phyloP scores from a whole-genome alignment of 352 stramenopile species.

The Pythium vanterpoolii region DNA sequence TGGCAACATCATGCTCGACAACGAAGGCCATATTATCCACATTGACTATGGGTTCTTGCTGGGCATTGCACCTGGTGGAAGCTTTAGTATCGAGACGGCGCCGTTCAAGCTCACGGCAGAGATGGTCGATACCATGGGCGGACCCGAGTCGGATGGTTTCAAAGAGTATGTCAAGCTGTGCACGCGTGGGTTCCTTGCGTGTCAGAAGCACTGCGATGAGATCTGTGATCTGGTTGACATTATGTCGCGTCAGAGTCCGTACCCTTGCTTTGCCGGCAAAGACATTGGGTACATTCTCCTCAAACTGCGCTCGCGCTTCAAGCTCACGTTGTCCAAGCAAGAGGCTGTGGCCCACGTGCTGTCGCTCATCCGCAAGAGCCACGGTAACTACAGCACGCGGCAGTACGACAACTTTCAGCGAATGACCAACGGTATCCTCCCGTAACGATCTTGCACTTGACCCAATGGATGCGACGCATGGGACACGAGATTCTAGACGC shows the following conservation, averaged over 20 bases:
- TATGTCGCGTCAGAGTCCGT: constrained; percentile 94
- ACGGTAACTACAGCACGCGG: constrained; percentile 91
- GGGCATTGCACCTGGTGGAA: constrained; percentile 97
- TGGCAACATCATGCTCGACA: constrained; percentile 99
- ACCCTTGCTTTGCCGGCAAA: constrained; percentile 94
- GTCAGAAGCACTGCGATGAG: constrained; percentile 94
- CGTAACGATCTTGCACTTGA: constrained; percentile 31
- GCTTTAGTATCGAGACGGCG: constrained; percentile 98
- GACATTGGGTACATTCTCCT: constrained; percentile 84
- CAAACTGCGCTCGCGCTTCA: constrained; percentile 85
- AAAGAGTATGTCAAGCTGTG: constrained; percentile 97
- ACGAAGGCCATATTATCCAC: constrained; percentile 97
- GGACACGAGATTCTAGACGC: too few species aligned
- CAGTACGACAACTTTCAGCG: constrained; percentile 95
- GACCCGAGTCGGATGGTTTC: constrained; percentile 87
- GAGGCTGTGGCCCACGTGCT: constrained; percentile 90
- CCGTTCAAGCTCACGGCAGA: constrained; percentile 99
- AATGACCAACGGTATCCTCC: constrained; percentile 92
- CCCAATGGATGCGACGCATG: too few species aligned
- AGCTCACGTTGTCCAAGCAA: constrained; percentile 82
- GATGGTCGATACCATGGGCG: constrained; percentile 98
- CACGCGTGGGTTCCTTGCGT: constrained; percentile 95
- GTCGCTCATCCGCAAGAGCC: constrained; percentile 89
- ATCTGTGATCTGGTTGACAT: constrained; percentile 97
- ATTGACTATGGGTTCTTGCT: constrained; percentile 99